Evolutionary conservation across 495 filamentous ascomycete genomes (phyloP).

Genomic region (Penicillium bovifimosum): DNA sequence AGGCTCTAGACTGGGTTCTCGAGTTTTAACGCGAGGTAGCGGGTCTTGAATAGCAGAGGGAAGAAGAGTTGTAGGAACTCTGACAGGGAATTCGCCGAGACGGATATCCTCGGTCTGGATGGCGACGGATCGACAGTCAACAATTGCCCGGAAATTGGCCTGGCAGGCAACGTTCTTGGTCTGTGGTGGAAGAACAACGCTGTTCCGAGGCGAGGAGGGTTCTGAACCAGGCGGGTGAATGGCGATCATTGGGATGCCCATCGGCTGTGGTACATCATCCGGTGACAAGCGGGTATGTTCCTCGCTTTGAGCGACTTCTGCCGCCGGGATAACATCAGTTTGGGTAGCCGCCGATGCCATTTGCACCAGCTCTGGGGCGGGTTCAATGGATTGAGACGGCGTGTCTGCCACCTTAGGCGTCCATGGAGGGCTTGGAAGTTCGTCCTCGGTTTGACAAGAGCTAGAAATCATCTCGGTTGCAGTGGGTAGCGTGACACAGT

Average conservation of each 20-base stretch:
- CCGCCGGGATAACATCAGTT: constrained; percentile 43
- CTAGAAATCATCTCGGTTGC: constrained; percentile 59
- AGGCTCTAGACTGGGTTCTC: constrained; percentile 24
- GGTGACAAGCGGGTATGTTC: constrained; percentile 16
- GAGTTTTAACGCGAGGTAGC: constrained; percentile 20
- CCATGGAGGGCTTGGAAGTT: constrained; percentile 61
- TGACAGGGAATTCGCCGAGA: constrained; percentile 66
- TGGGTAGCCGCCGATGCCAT: constrained; percentile 64
- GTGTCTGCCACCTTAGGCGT: constrained; percentile 52
- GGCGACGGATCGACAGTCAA: constrained; percentile 41
- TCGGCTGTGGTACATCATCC: constrained; percentile 18
- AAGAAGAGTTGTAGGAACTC: constrained; percentile 69
- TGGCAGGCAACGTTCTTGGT: constrained; percentile 58
- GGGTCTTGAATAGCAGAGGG: constrained; percentile 56
- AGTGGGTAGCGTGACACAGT: constrained; percentile 28
- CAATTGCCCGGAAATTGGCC: constrained; percentile 34
- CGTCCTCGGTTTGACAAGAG: constrained; percentile 64
- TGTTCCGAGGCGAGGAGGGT: constrained; percentile 56
- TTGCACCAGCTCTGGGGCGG: constrained; percentile 11
- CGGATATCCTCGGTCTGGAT: constrained; percentile 89
- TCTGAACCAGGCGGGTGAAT: constrained; percentile 61
- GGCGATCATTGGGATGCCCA: constrained; percentile 56
- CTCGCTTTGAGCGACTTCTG: constrained; percentile 9
- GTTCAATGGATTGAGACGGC: constrained; percentile 6
- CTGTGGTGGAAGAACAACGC: constrained; percentile 57